Conservation (phyloP, 805 yeast species). For the Hanseniaspora guilliermondii region DNA sequence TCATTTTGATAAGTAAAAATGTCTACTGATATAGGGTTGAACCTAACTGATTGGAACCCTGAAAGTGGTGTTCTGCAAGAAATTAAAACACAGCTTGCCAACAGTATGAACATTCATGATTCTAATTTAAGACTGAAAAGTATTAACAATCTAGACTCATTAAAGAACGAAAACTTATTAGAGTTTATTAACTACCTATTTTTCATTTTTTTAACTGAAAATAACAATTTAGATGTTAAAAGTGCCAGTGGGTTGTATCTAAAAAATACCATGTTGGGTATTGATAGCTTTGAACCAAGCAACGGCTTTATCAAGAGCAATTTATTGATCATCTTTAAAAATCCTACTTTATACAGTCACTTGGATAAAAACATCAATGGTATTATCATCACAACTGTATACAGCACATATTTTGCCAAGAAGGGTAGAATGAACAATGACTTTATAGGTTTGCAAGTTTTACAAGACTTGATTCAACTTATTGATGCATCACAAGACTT, state of each 20-base stretch:
- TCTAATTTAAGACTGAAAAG: conserved; percentile 7
- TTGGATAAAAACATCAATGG: conserved; percentile 81
- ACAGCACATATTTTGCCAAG: conserved; percentile 35
- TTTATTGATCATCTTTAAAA: conserved; percentile 31
- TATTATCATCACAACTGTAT: conserved; percentile 72
- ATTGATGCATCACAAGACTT: conserved; percentile 37
- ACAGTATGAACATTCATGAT: conserved; percentile 6
- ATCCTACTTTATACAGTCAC: conserved; percentile 15
- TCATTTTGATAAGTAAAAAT: background rate
- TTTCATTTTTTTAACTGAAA: conserved; percentile 49
- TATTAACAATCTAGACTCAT: conserved; percentile 2
- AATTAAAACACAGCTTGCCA: background rate
- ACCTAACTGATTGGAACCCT: conserved; percentile 7
- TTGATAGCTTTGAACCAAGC: conserved; percentile 25
- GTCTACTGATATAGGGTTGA: background rate
- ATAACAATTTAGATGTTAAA: conserved; percentile 40
- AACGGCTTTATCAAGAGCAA: conserved; percentile 33
- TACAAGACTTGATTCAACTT: conserved; percentile 57
- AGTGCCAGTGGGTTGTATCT: conserved; percentile 82
- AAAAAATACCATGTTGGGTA: conserved; percentile 54
- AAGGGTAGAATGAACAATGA: conserved; percentile 25
- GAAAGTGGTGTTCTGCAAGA: background rate
- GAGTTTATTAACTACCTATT: conserved; percentile 63
- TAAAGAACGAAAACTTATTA: conserved; percentile 5
- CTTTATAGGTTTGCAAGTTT: conserved; percentile 45